Conservation (phyloP, 2,329 filamentous ascomycete species). For the Neonectria magnoliae region DNA sequence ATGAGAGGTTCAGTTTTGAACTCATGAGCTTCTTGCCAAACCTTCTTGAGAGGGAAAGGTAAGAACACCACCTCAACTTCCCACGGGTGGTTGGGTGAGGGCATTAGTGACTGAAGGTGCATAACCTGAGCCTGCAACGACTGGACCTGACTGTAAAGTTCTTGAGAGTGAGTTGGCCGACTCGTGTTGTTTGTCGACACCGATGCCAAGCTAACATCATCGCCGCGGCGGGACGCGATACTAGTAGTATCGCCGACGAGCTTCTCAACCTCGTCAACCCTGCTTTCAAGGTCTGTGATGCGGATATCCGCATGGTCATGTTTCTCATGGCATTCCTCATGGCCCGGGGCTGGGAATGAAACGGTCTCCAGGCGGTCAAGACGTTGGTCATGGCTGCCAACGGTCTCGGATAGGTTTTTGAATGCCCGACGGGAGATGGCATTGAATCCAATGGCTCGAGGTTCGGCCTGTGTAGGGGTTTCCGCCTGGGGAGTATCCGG, state of each 20-base stretch:
- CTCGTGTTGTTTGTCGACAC: constrained; percentile 55
- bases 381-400: constrained; percentile 70
- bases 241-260: constrained; percentile 59
- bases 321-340: constrained; percentile 75
- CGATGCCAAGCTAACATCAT: constrained; percentile 60
- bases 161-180: constrained; percentile 53
- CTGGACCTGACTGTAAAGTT: constrained; percentile 62
- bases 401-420: constrained; percentile 60
- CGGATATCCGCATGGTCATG: constrained; percentile 74
- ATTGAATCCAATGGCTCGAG: constrained; percentile 33
- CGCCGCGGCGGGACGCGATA: constrained; percentile 49
- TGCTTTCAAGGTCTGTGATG: constrained; percentile 74
- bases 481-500: constrained; percentile 31
- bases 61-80: constrained; percentile 80
- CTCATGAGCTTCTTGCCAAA: constrained; percentile 63
- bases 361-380: constrained; percentile 75
- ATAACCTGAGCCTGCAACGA: constrained; percentile 60
- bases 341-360: constrained; percentile 72
- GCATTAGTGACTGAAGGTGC: constrained; percentile 68
- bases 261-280: constrained; percentile 69
- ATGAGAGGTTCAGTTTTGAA: constrained; percentile 54
- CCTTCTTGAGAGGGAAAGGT: constrained; percentile 70
- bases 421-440: constrained; percentile 50
- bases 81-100: constrained; percentile 73
- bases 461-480: constrained; percentile 44